These are phyloP conservation scores for Phytophthora pisi DNA, from an alignment of 352 stramenopile genomes.

Conservation along the genomic window DNA sequence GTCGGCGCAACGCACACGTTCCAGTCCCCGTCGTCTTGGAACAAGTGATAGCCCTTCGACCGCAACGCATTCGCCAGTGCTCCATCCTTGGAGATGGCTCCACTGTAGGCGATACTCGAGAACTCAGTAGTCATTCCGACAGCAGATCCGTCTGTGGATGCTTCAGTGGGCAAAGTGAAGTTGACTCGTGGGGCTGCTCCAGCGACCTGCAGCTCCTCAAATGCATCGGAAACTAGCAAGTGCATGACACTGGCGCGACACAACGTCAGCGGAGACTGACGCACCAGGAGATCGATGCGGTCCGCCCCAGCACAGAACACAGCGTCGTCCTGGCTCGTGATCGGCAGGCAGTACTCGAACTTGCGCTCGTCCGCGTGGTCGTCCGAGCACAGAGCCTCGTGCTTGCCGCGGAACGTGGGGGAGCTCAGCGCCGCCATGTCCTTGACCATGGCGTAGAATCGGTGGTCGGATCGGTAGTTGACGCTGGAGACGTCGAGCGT, in stretches of 20 bases:
- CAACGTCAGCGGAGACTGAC: constrained; percentile 21
- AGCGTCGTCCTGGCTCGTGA: constrained; percentile 45
- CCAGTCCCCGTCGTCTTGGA: constrained; percentile 17
- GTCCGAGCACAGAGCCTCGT: constrained; percentile 14
- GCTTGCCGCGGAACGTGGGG: constrained; percentile 27
- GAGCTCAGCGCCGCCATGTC: constrained; percentile 6
- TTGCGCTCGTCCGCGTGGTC: constrained; percentile 2
- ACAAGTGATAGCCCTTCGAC: constrained; percentile 49
- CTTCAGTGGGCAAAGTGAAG: constrained; percentile 39
- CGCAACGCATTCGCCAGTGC: constrained; percentile 18
- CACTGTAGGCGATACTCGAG: constrained; percentile 41
- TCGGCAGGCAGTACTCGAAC: constrained; percentile 48
- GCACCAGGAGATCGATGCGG: constrained; percentile 44
- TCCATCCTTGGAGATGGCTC: constrained; percentile 2
- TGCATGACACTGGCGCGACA: constrained; percentile 50
- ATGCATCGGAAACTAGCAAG: constrained; percentile 23
- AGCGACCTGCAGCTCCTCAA: constrained; percentile 14
- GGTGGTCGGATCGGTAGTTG: constrained; percentile 16
- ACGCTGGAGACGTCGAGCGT: constrained; percentile 3
- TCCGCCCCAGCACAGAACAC: constrained; percentile 44
- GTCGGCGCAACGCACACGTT: constrained; percentile 40
- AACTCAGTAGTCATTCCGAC: constrained; percentile 16
- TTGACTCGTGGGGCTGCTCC: constrained; percentile 32
- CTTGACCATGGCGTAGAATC: constrained; percentile 18
- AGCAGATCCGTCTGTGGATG: constrained; percentile 15